Evolutionary conservation across 2,329 filamentous ascomycete genomes (phyloP), one percentile per base, ranked within the genome.

Genomic region (Xenosphaeropsis pyriputrescens): DNA sequence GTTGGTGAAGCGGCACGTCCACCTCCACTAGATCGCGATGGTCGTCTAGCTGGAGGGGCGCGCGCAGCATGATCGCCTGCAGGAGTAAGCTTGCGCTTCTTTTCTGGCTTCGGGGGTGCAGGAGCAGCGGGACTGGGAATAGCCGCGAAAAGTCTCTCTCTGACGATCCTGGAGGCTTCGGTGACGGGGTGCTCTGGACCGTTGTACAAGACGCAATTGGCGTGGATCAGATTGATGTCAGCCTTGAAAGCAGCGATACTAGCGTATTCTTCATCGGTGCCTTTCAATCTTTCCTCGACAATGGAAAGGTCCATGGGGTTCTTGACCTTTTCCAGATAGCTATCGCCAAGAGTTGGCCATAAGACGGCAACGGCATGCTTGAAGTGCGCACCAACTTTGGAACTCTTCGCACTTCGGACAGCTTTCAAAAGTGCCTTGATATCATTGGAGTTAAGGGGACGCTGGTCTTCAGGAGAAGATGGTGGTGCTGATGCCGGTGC

Each of bases 141-240:
- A 42, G 68, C 72, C 32, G 58, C 57, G 60, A 83, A 68, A 41
- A 75, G 68, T 47, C 68, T 70, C 30, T 74, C 60, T 50, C 79
- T 77, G 38, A 70, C 70, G 8, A 62, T 63, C 39, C 69, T 63
- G 38, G 67, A 72, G 18, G 42, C 35, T 32, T 66, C 62, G 0
- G 86, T 81, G 35, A 96, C 75, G 0, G 72, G 62, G 51, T 96
- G 88, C 5, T 72, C 63, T 0, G 71, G 62, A 12, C 89, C 88
- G 54, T 98, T 98, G 70, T 94, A 98, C 0, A 65, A 62, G 29
- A 79, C 55, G 1, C 82, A 76, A 55, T 98, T 98, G 41, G 76
- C 64, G 44, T 89, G 73, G 55, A 98, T 80, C 38, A 86, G 67
- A 22, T 77, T 63, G 37, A 95, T 69, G 50, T 94, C 86, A 34